Evolutionary conservation across 2,329 filamentous ascomycete species (phyloP).

Genomic region (Lecanosticta acicola): DNA sequence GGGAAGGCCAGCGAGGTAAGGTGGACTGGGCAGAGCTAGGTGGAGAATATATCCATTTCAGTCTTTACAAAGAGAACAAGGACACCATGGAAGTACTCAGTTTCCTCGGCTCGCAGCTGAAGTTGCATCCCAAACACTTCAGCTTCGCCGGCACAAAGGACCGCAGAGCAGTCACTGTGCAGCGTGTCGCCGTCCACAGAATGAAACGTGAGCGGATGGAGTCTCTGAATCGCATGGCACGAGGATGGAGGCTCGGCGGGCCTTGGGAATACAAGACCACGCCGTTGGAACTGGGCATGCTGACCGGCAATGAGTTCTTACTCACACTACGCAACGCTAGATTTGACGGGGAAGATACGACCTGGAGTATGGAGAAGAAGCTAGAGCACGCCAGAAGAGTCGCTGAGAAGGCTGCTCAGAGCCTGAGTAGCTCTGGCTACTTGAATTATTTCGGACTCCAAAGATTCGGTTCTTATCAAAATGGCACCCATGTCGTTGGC

Average conservation of each 20-base stretch:
- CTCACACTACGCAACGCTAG: slow-evolving; percentile 84
- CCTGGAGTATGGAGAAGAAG: slow-evolving; percentile 29
- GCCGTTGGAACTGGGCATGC: slow-evolving; percentile 73
- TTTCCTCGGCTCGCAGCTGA: slow-evolving; percentile 68
- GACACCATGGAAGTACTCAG: slow-evolving; percentile 89
- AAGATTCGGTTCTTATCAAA: slow-evolving; percentile 82
- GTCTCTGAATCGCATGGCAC: slow-evolving; percentile 55
- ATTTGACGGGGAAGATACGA: slow-evolving; percentile 47
- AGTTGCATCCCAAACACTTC: slow-evolving; percentile 62
- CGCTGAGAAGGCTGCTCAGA: slow-evolving; percentile 56
- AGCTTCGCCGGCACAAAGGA: slow-evolving; percentile 89
- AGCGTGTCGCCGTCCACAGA: slow-evolving; percentile 66
- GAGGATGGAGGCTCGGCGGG: slow-evolving; percentile 59
- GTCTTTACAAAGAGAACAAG: slow-evolving; percentile 92
- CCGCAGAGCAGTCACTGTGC: slow-evolving; percentile 76
- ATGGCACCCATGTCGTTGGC: slow-evolving; percentile 80
- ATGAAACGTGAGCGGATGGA: slow-evolving; percentile 59
- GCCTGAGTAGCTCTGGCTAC: slow-evolving; percentile 71
- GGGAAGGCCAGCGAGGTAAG: slow-evolving; percentile 36
- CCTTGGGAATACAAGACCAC: slow-evolving; percentile 72
- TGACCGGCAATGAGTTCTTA: slow-evolving; percentile 84
- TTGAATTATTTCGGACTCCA: slow-evolving; percentile 99
- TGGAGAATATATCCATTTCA: slow-evolving; percentile 85
- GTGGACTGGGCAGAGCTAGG: slow-evolving; percentile 59
- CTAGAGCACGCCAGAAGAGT: slow-evolving; percentile 46